Conservation (phyloP, 192 early-diverging fungal species). For the Oehlia diaphana region DNA sequence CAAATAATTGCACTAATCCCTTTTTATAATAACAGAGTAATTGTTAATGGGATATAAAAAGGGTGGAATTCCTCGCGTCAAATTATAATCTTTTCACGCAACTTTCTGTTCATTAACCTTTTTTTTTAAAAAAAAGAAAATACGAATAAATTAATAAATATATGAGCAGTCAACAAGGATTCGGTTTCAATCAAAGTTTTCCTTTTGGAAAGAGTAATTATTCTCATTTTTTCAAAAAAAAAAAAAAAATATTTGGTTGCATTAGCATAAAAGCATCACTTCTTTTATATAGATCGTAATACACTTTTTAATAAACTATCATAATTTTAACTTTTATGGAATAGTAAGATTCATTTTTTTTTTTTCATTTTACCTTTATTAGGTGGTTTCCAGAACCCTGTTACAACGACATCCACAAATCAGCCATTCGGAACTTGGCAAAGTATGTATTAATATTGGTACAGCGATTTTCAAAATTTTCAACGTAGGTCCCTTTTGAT, state of each 20-base stretch:
- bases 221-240: neutral
- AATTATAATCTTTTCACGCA: too few species aligned
- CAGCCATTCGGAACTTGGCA: neutral
- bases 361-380: neutral
- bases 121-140: too few species aligned
- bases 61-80: too few species aligned
- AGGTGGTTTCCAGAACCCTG: neutral
- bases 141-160: too few species aligned
- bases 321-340: neutral
- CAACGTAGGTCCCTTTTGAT: neutral
- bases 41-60: too few species aligned
- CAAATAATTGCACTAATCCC: too few species aligned
- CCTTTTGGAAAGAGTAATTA: neutral
- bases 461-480: neutral
- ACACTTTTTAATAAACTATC: neutral
- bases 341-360: neutral
- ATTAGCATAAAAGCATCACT: neutral
- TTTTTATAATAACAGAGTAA: too few species aligned
- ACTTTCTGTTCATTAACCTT: too few species aligned
- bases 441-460: neutral
- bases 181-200: neutral
- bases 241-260: neutral
- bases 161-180: neutral
- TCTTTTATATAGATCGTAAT: neutral
- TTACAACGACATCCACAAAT: neutral